Percentiles rank a stretch among this genome's conserved stretches.
These are phyloP conservation scores for Biscogniauxia sp. DNA, from an alignment of 2,329 filamentous ascomycete genomes.

Conservation along the genomic window DNA sequence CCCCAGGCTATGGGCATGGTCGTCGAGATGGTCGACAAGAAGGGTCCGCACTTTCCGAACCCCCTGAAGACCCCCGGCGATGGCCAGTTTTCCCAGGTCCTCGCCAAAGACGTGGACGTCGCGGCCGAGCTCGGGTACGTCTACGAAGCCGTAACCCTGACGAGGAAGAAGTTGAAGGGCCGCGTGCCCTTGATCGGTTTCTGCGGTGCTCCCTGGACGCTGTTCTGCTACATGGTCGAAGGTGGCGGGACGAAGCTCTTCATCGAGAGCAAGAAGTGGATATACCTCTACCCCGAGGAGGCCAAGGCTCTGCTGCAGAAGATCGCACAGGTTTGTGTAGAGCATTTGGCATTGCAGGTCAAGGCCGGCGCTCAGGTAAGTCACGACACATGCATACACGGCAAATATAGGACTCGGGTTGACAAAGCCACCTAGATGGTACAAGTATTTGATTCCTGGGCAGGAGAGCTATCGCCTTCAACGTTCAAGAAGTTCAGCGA, in stretches of 20 bases:
- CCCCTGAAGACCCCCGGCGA: conserved; percentile 79
- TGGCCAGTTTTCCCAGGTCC: conserved; percentile 74
- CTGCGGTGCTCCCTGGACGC: conserved; percentile 93
- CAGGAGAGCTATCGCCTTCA: conserved; percentile 82
- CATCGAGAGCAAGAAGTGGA: conserved; percentile 91
- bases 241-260: conserved; percentile 96
- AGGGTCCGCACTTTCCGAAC: conserved; percentile 89
- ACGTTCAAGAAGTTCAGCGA: conserved; percentile 83
- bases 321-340: conserved; percentile 91
- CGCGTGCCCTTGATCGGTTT: conserved; percentile 93
- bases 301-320: conserved; percentile 81
- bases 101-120: conserved; percentile 79
- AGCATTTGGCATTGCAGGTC: conserved; percentile 90
- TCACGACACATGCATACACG: conserved; percentile 12
- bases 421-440: conserved; percentile 57
- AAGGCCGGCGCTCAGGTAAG: conserved; percentile 83
- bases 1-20: conserved; percentile 97
- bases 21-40: conserved; percentile 98
- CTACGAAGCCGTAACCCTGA: conserved; percentile 91
- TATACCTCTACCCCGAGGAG: conserved; percentile 82
- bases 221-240: conserved; percentile 99
- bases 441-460: conserved; percentile 98
- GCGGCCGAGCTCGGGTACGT: conserved; percentile 86
- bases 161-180: conserved; percentile 80
- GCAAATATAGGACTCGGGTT: not conserved